phyloP scores from a whole-genome alignment of 257 asterid species.

The Przewalskia tangutica region DNA sequence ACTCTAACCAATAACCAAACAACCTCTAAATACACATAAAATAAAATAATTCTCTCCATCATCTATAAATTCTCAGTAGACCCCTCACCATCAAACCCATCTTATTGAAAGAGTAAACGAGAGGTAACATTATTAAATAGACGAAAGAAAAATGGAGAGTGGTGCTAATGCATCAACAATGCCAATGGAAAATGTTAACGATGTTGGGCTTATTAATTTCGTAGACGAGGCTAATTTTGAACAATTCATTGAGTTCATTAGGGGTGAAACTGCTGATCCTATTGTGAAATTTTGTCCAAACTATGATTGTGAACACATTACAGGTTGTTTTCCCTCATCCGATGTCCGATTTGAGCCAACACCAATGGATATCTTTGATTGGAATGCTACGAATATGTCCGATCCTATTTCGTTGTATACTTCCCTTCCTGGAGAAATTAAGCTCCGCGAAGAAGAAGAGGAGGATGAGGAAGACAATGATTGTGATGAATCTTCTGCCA shows the following conservation, averaged over 20 bases:
- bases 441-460: conserved; percentile 11
- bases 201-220: conserved; percentile 42
- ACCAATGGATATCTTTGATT: background rate
- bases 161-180: background rate
- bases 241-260: conserved; percentile 33
- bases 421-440: background rate
- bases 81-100: conserved; percentile 1
- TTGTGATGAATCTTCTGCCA: background rate
- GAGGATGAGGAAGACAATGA: conserved; percentile 22
- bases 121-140: background rate
- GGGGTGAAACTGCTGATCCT: conserved; percentile 29
- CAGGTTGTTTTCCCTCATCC: conserved; percentile 1
- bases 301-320: conserved; percentile 14
- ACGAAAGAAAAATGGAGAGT: conserved; percentile 17
- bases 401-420: background rate
- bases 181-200: conserved; percentile 6
- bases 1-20: no score
- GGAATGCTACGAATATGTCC: background rate
- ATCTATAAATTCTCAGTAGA: conserved; percentile 5
- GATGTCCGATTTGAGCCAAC: conserved; percentile 1
- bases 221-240: conserved; percentile 42
- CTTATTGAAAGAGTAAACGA: background rate
- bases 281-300: conserved; percentile 10
- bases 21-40: background rate
- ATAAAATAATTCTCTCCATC: background rate